Evolutionary conservation across 2,329 filamentous ascomycete genomes (phyloP).

Genomic region (Venturia carpophila): DNA sequence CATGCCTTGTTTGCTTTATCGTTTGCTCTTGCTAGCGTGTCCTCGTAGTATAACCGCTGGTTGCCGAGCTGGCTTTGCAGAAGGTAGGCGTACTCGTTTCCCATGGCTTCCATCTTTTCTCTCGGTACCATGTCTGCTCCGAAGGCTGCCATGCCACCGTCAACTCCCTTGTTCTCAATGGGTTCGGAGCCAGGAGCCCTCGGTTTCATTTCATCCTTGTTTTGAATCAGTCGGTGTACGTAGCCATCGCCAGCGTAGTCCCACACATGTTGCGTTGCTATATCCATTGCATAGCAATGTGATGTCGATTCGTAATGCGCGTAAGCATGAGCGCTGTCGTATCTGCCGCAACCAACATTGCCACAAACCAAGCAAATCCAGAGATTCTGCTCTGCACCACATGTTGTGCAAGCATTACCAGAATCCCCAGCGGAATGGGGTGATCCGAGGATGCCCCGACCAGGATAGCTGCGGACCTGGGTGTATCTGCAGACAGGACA

Average conservation of each 20-base stretch:
- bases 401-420: slow-evolving; percentile 71
- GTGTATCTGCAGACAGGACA: slow-evolving; percentile 95
- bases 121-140: slow-evolving; percentile 62
- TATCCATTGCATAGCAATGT: slow-evolving; percentile 87
- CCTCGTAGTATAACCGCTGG: slow-evolving; percentile 89
- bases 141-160: slow-evolving; percentile 40
- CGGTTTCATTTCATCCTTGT: slow-evolving; percentile 55
- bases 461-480: slow-evolving; percentile 45
- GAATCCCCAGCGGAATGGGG: slow-evolving; percentile 39
- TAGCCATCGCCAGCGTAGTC: slow-evolving; percentile 94
- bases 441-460: slow-evolving; percentile 21
- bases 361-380: slow-evolving; percentile 97
- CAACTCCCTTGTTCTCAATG: slow-evolving; percentile 33
- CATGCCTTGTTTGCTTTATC: slow-evolving; percentile 78
- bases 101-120: slow-evolving; percentile 68
- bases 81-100: slow-evolving; percentile 88
- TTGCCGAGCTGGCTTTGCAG: slow-evolving; percentile 88
- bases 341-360: slow-evolving; percentile 85
- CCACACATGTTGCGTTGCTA: slow-evolving; percentile 93
- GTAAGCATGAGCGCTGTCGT: slow-evolving; percentile 89
- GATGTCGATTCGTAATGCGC: slow-evolving; percentile 84
- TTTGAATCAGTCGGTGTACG: slow-evolving; percentile 89
- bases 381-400: slow-evolving; percentile 71
- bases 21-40: slow-evolving; percentile 77
- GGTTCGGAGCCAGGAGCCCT: slow-evolving; percentile 60